Evolutionary conservation across 306 rosid genomes (phyloP).

Genomic region (Lithocarpus polystachyus): DNA sequence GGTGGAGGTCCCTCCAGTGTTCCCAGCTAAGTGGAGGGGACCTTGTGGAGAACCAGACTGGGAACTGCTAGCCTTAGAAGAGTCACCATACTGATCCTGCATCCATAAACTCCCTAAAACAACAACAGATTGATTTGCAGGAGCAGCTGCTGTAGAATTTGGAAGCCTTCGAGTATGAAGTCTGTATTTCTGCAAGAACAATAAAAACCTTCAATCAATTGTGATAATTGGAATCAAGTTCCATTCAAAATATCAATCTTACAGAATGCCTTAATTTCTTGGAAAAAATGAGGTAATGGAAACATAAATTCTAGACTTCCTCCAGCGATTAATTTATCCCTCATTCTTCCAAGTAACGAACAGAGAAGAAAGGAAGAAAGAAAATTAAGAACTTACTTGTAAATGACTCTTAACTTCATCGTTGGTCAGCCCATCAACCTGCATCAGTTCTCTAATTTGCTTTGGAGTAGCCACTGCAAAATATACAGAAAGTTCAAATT

Average conservation of each 20-base stretch:
- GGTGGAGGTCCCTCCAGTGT: conserved; percentile 56
- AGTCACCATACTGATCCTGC: conserved; percentile 68
- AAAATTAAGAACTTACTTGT: conserved; percentile 58
- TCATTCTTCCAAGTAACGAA: conserved; percentile 3
- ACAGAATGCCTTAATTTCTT: not conserved
- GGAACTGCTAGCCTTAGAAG: conserved; percentile 71
- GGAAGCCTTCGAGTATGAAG: conserved; percentile 89
- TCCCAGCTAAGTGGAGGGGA: conserved; percentile 74
- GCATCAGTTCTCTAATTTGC: conserved; percentile 97
- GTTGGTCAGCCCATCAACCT: conserved; percentile 94
- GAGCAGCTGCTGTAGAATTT: conserved; percentile 22
- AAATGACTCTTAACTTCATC: conserved; percentile 99
- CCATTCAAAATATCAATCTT: conserved; percentile 9
- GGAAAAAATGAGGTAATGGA: not conserved
- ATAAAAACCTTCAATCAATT: conserved; percentile 2
- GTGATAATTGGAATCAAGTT: conserved; percentile 17
- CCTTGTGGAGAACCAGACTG: conserved; percentile 93
- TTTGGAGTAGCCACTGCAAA: conserved; percentile 92
- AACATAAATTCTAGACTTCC: not conserved
- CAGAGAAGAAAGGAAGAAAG: not conserved
- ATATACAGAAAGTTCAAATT: conserved; percentile 10
- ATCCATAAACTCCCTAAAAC: conserved; percentile 78
- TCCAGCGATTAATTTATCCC: conserved; percentile 3
- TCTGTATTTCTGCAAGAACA: conserved; percentile 75
- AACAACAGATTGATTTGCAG: conserved; percentile 46